These are phyloP conservation scores for Luffa acutangula DNA, from an alignment of 306 rosid genomes.

Conservation along the genomic window DNA sequence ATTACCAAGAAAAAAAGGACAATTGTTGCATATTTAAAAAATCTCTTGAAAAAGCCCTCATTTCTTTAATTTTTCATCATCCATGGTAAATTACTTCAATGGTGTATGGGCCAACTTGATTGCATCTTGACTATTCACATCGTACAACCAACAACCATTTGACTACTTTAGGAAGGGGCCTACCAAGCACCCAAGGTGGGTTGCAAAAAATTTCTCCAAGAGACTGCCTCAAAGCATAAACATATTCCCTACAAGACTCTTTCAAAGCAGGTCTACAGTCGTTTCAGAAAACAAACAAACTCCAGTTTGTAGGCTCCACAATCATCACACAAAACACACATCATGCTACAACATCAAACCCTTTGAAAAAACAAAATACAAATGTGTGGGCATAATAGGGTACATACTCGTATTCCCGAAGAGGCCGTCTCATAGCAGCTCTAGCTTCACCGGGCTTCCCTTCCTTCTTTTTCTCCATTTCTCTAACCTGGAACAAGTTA, in stretches of 20 bases:
- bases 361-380: not conserved
- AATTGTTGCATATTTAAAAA: not conserved
- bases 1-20: not conserved
- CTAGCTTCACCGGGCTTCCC: conserved; percentile 98
- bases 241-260: conserved; percentile 72
- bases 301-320: conserved; percentile 46
- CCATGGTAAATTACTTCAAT: no score
- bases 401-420: conserved; percentile 73
- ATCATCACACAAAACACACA: not conserved
- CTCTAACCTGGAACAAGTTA: conserved; percentile 50
- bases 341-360: not conserved
- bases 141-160: no score
- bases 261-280: conserved; percentile 52
- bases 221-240: conserved; percentile 21
- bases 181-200: not conserved
- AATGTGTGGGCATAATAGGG: not conserved
- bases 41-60: not conserved
- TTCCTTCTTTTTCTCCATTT: conserved; percentile 97
- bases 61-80: not conserved
- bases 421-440: conserved; percentile 83
- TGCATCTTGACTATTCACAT: no score
- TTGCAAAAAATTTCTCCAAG: not conserved
- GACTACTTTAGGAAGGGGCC: not conserved
- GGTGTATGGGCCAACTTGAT: no score
- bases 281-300: conserved; percentile 13